Evolutionary conservation across 75 land plant genomes (phyloP), one percentile per base, ranked within the genome.

Genomic region (Selaginella moellendorffii): DNA sequence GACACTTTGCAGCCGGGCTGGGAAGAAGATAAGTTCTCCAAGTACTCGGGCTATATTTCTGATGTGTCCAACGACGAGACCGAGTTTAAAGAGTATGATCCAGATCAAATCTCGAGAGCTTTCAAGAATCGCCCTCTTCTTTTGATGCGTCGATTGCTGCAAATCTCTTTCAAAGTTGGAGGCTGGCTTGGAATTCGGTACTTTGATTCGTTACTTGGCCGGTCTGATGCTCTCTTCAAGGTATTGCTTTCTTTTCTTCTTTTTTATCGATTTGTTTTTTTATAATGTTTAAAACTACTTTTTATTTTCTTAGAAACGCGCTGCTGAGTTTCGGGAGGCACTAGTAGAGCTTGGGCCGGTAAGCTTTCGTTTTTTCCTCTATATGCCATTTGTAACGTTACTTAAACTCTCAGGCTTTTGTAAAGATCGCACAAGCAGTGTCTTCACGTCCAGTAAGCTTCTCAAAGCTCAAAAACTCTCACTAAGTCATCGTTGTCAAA

Each of bases 341-440:
- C 76, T 93, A 64, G 79, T 82, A 5, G 79, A 83, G 70, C 96
- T 93, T 63, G 98, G 98, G 30, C 98, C 98, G 67, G 98, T 93
- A 82, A 17, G 78, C 26, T 63, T 27, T 36, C 8, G 0, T 56
- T 26, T 29, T 23, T 22, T 25, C 23, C 52, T 70, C 24, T 58
- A 23, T 61, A 30, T 10, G n/a, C 28, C 53, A 19, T 61, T 60
- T 61, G 8, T 23, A 28, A 42, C 21, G 25, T 52, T 54, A 54
- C 22, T 66, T 66, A 54, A 54, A 27, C 8, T 64, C 24, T 69
- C 60, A 93, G 98, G 90, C 98, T 52, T 93, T 77, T 76, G 78
- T 93, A 51, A 93, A 93, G 73, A 85, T 93, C 74, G 98, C 98
- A 51, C 98, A 93, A 73, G 98, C 95, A 53, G 75, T 93, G 23